Evolutionary conservation across 202 grass and related monocot species (phyloP).

Genomic region (Hordeum pubiflorum): DNA sequence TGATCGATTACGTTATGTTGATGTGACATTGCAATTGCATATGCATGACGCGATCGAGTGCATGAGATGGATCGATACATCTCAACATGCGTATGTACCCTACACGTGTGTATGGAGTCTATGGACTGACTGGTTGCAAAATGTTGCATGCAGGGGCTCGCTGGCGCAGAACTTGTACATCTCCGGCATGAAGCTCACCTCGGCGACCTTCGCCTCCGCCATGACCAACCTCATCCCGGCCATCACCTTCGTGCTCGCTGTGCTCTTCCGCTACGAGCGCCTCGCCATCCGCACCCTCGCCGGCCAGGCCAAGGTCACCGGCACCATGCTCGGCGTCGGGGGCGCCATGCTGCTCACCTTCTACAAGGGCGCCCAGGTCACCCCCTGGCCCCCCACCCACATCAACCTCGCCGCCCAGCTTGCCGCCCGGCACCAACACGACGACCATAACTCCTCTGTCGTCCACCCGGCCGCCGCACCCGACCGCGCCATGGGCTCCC

Average conservation of each 20-base stretch:
- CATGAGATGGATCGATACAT: not conserved
- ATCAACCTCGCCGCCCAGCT: conserved; percentile 29
- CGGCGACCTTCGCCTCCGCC: conserved; percentile 63
- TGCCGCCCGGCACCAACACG: not conserved
- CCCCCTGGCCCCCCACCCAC: conserved; percentile 30
- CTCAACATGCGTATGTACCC: not conserved
- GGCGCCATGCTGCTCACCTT: conserved; percentile 94
- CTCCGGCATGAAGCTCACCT: conserved; percentile 58
- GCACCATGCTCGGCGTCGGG: conserved; percentile 58
- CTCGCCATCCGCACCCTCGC: conserved; percentile 33
- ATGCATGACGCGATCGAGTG: not conserved
- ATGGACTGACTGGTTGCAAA: not conserved
- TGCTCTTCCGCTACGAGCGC: conserved; percentile 72
- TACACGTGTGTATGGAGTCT: not conserved
- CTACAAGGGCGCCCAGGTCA: conserved; percentile 67
- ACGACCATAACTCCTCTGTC: too few species aligned
- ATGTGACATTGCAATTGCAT: not conserved
- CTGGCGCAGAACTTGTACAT: conserved; percentile 87
- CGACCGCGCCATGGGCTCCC: conserved; percentile 31
- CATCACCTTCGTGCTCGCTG: conserved; percentile 62
- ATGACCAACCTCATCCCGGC: conserved; percentile 80
- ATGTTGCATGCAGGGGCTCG: conserved; percentile 37
- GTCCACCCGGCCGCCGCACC: not conserved
- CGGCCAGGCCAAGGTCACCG: conserved; percentile 61
- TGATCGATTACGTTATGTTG: not conserved